Evolutionary conservation across 371 early-diverging fungal genomes (phyloP).

Genomic region (Saksenaea oblongispora): DNA sequence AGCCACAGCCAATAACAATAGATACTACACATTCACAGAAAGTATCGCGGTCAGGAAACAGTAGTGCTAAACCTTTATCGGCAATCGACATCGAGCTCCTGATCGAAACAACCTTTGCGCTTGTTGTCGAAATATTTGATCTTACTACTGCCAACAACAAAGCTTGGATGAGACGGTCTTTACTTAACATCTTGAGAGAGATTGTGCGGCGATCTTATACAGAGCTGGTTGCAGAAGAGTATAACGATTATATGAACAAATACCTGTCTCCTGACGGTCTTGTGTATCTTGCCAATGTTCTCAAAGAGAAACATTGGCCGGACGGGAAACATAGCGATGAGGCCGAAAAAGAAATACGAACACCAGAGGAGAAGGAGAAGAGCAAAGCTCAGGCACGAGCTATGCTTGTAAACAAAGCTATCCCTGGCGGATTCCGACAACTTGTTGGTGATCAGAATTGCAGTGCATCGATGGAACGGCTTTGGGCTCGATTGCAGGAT

Average conservation of each 20-base stretch:
- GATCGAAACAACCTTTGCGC: constrained; percentile 51
- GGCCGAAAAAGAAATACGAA: constrained; percentile 6
- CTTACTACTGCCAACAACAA: constrained; percentile 45
- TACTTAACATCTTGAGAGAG: constrained; percentile 42
- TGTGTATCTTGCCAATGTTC: constrained; percentile 19
- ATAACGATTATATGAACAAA: constrained; percentile 34
- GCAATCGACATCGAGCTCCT: constrained; percentile 46
- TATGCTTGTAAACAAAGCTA: constrained; percentile 32
- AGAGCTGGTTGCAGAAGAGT: constrained; percentile 42
- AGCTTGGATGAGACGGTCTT: constrained; percentile 49
- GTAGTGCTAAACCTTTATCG: constrained; percentile 19
- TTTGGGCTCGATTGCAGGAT: constrained; percentile 45
- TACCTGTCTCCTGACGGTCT: constrained; percentile 41
- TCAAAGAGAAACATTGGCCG: constrained; percentile 43
- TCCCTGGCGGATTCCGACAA: constrained; percentile 44
- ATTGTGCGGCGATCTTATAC: constrained; percentile 51
- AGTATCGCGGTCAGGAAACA: background rate
- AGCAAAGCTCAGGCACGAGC: constrained; percentile 28
- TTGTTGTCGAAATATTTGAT: constrained; percentile 49
- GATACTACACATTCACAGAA: background rate
- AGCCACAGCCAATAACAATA: background rate
- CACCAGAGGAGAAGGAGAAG: constrained; percentile 34
- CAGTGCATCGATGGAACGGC: constrained; percentile 47
- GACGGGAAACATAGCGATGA: constrained; percentile 25
- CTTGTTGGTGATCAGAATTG: constrained; percentile 52